Base-by-base conservation (phyloP, 202 grass and related monocot species). In the Brachypodium distachyon region DNA sequence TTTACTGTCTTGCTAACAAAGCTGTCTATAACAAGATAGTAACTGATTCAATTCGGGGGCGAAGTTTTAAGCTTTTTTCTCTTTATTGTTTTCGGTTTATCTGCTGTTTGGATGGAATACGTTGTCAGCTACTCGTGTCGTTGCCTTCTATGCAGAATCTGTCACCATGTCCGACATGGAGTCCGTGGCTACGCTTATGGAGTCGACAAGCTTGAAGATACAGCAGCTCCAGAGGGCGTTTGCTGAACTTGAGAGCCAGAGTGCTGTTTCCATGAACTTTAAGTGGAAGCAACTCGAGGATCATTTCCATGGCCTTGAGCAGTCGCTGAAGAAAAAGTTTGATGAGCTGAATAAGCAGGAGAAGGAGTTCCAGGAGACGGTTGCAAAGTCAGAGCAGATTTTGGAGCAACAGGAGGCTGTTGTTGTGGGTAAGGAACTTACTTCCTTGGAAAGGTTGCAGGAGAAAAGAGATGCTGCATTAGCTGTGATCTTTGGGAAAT, bases 241-340 rank as follows among this genome's bases (percentile, higher is more conserved):
- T 77, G 66, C 91, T 23, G 91, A 92, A 41, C 89, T 97, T 16
- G 84, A 97, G 71, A 88, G 91, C 64, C 87, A 90, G 72, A 90
- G 83, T 18, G 76, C 89, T 39, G 77, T 97, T 50, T 87, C 88
- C 34, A 67, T 98, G 83, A 98, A 88, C 77, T 74, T 97, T 7
- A 97, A 97, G 86, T 94, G 95, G 95, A 92, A 92, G 85, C 88
- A 97, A 39, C 91, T 97, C 37, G 95, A 97, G 76, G 91, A 94
- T 14, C 95, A 97, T 79, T 97, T 97, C 68, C 88, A 82, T 48
- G 95, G 95, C 4, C 95, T 97, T 14, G 91, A 97, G 38, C 88
- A 87, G 47, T 94, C 95, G 1, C 79, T 98, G 33, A 90, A 95
- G 79, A 82, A 83, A 58, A 89, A 87, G 56, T 92, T 98, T 58